A percentile compares a stretch with the other conserved stretches of the same genome.
These are phyloP conservation scores for Colletotrichum eremochloae DNA, from an alignment of 2,329 filamentous ascomycete species.

Conservation along the genomic window DNA sequence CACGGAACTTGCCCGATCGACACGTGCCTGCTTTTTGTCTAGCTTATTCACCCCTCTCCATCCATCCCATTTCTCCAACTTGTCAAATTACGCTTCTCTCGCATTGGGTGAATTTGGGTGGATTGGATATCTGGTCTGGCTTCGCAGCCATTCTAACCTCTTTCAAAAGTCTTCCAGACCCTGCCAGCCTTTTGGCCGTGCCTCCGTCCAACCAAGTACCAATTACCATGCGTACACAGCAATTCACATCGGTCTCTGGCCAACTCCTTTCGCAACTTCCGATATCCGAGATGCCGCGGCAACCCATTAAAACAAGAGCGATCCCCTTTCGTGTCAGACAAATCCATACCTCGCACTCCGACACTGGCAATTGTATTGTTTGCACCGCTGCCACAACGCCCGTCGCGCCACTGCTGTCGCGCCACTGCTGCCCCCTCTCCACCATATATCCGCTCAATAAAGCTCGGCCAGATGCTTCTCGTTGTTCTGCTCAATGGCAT, in stretches of 20 bases:
- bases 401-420: background rate
- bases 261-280: constrained; percentile 27
- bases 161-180: constrained; percentile 31
- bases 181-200: constrained; percentile 7
- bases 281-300: constrained; percentile 22
- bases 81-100: constrained; percentile 12
- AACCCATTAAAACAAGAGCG: constrained; percentile 5
- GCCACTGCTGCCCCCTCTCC: background rate
- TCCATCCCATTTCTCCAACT: constrained; percentile 1
- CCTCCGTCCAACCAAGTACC: constrained; percentile 6
- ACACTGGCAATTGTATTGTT: constrained; percentile 27
- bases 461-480: constrained; percentile 66
- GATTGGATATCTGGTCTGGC: constrained; percentile 38
- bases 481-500: constrained; percentile 70
- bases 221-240: constrained; percentile 14
- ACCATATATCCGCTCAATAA: constrained; percentile 39
- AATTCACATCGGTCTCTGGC: constrained; percentile 9
- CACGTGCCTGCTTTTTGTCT: constrained; percentile 3
- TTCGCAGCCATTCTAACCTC: constrained; percentile 41
- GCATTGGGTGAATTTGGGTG: constrained; percentile 26
- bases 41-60: background rate
- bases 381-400: constrained; percentile 16
- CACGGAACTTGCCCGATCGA: constrained; percentile 38
- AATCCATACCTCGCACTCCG: background rate
- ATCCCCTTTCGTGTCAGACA: constrained; percentile 1